Conservation (phyloP, 129 eudicot genomes). For the Chrysanthemum makinoi region DNA sequence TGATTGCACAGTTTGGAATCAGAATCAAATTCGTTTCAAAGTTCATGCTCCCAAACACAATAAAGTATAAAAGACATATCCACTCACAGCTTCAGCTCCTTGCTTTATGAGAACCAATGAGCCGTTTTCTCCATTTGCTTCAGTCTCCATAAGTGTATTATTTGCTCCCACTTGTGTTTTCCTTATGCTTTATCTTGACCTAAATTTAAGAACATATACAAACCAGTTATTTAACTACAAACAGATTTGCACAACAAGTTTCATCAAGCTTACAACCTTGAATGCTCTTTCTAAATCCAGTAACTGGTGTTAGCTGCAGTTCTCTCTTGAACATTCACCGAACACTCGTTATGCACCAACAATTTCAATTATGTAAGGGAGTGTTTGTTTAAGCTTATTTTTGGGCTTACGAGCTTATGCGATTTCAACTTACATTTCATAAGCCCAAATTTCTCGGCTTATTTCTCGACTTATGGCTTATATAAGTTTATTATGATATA, state of each 20-base stretch:
- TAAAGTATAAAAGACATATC: neutral
- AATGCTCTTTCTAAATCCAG: neutral
- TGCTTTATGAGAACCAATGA: conserved; percentile 76
- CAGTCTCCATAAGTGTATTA: conserved; percentile 48
- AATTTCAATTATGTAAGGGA: no score
- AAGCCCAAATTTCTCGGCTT: no score
- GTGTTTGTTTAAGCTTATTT: no score
- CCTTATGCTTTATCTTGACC: neutral
- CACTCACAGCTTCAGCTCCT: conserved; percentile 97
- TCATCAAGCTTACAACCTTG: conserved; percentile 8
- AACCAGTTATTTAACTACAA: neutral
- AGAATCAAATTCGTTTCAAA: neutral
- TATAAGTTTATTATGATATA: no score
- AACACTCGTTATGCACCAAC: neutral
- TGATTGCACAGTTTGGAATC: neutral
- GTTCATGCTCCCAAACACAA: conserved; percentile 3
- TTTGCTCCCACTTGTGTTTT: conserved; percentile 12
- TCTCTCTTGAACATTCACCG: neutral
- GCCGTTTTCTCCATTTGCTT: conserved; percentile 40
- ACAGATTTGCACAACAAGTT: neutral
- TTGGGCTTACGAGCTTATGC: no score
- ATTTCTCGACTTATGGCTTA: no score
- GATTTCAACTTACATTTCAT: no score
- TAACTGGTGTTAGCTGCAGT: neutral
- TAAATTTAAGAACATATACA: conserved; percentile 14